Conservation (phyloP, 1,284 basidiomycete genomes). For the Porogramme epimiltina region DNA sequence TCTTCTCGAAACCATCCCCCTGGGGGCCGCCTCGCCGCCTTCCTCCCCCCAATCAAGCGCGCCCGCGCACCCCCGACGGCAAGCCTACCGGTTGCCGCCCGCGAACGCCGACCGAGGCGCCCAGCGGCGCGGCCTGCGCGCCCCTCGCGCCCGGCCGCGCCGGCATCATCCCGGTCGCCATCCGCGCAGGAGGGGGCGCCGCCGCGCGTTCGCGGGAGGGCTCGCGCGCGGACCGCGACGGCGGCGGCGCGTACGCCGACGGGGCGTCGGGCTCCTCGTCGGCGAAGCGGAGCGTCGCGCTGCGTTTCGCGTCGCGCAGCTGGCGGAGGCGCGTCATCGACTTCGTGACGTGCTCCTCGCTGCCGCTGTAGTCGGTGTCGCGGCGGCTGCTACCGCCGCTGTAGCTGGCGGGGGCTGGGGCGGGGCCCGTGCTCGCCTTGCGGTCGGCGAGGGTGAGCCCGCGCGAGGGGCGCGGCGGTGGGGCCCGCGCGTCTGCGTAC, state of each 20-base stretch:
- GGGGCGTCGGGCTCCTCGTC: conserved; percentile 11
- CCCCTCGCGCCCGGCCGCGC: conserved; percentile 7
- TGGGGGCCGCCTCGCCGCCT: too few relatives aligned
- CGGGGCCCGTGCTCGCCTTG: conserved; percentile 2
- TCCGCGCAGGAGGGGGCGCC: conserved; percentile 1
- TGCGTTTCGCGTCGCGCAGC: conserved; percentile 55
- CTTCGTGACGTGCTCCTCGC: conserved; percentile 32
- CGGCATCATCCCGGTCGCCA: conserved; percentile 11
- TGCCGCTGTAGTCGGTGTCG: neutral
- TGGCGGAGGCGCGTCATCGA: conserved; percentile 52
- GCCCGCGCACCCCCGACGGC: conserved; percentile 26
- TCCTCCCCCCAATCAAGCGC: conserved; percentile 3
- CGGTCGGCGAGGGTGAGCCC: conserved; percentile 17
- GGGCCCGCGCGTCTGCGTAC: neutral
- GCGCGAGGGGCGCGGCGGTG: conserved; percentile 8
- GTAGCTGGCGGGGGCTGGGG: neutral
- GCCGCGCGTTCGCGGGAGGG: neutral
- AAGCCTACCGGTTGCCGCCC: conserved; percentile 27
- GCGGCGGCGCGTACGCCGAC: neutral
- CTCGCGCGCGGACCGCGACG: neutral
- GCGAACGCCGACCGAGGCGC: conserved; percentile 19
- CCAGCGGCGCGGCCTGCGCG: conserved; percentile 11
- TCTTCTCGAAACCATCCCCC: too few relatives aligned
- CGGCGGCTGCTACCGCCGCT: conserved; percentile 3
- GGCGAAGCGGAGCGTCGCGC: conserved; percentile 28